Conservation (phyloP, 1,139 yeast species). For the Blastobotrys capitulatus region DNA sequence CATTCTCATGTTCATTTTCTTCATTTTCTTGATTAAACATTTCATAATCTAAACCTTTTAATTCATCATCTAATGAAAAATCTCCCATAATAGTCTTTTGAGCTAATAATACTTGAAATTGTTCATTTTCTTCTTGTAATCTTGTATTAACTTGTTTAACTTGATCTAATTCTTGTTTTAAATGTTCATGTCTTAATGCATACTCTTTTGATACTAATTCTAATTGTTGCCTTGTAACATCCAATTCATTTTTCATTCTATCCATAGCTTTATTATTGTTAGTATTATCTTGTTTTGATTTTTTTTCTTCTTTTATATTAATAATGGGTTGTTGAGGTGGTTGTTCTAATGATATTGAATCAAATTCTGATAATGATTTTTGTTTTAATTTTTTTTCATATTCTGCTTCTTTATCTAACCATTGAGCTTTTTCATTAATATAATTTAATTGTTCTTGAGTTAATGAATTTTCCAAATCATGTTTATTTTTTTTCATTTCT, state of each 20-base stretch:
- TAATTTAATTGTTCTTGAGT: constrained; percentile 28
- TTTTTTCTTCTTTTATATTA: background rate
- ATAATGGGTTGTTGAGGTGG: background rate
- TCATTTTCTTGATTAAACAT: constrained; percentile 7
- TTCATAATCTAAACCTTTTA: constrained; percentile 9
- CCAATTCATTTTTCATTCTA: constrained; percentile 22
- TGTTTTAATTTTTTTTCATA: constrained; percentile 22
- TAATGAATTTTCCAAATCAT: constrained; percentile 23
- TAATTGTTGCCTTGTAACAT: constrained; percentile 27
- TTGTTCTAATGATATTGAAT: background rate
- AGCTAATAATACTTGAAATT: constrained; percentile 32
- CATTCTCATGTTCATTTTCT: constrained; percentile 7
- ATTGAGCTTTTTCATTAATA: constrained; percentile 31
- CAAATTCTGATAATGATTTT: background rate
- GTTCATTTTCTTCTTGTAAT: constrained; percentile 33
- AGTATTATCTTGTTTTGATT: background rate
- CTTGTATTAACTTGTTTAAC: constrained; percentile 26
- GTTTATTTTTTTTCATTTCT: constrained; percentile 22
- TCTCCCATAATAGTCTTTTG: constrained; percentile 31
- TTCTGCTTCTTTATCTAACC: constrained; percentile 30
- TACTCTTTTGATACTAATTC: constrained; percentile 31
- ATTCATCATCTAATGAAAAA: constrained; percentile 26
- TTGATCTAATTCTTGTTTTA: constrained; percentile 28
- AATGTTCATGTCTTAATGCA: constrained; percentile 25
- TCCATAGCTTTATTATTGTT: constrained; percentile 16